Evolutionary conservation across 2,329 filamentous ascomycete genomes (phyloP), one percentile per base, ranked within the genome.

Genomic region (Endothia cerciana): DNA sequence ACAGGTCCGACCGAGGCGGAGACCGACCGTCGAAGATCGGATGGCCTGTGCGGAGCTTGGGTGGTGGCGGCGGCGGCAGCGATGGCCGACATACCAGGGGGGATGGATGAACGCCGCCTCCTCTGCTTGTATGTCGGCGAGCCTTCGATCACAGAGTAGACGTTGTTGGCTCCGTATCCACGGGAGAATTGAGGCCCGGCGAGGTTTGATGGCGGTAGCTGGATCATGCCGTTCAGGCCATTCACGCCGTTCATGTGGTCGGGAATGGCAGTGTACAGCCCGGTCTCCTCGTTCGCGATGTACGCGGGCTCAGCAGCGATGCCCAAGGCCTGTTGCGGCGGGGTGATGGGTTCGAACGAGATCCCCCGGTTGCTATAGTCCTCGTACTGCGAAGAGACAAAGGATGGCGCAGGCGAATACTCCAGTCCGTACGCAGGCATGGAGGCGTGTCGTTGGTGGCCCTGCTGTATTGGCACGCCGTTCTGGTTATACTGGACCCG

Each of bases 121-220:
- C 95, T 89, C 83, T 98, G 95, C 86, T 99, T 99, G 83, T 99
- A 99, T 45, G 95, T 98, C 15, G 95, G 95, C 36, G 95, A 99
- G 59, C 95, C 95, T 81, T 99, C 95, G 75, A 98, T 95, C 60
- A 97, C 94, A 59, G 93, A 94, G 82, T 97, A 97, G 72, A 95
- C 91, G 76, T 93, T 97, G 78, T 90, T 91, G 62, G 82, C 77
- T 67, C 84, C 85, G 71, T 92, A 92, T 40, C 89, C 87, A 56
- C 91, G 88, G 33, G 90, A 87, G 79, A 92, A 97, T 74, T 94
- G 91, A 59, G 90, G 87, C 38, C 90, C 91, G 63, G 90, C 87
- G 68, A 97, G 80, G 78, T 94, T 95, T 17, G 93, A 93, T 4
- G 91, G 91, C 22, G 93, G 93, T 56, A 97, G 84, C 77, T 96